These are phyloP conservation scores for Boletus semigastroideus DNA, from an alignment of 1,284 basidiomycete genomes.

Conservation along the genomic window DNA sequence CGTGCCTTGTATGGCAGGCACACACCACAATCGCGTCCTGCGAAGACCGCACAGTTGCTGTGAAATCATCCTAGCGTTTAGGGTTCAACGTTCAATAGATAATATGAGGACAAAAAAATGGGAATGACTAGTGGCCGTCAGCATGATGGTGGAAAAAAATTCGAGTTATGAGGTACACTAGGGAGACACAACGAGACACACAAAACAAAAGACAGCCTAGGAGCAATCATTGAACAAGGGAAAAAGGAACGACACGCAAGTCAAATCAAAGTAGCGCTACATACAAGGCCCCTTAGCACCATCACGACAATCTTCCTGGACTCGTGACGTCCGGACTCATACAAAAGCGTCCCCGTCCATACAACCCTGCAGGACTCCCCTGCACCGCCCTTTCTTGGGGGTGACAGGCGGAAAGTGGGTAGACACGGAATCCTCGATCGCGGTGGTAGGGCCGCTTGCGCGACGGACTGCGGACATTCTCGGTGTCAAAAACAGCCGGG, in stretches of 20 bases:
- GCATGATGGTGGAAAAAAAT: not conserved
- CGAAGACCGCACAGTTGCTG: too few relatives aligned
- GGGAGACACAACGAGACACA: slow-evolving; percentile 10
- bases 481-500: slow-evolving; percentile 37
- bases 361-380: slow-evolving; percentile 61
- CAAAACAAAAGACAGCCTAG: slow-evolving; percentile 3
- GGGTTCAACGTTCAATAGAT: too few relatives aligned
- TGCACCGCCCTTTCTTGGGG: slow-evolving; percentile 46
- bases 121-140: not conserved
- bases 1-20: too few relatives aligned
- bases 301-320: slow-evolving; percentile 48
- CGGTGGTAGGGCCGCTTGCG: slow-evolving; percentile 43
- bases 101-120: not conserved
- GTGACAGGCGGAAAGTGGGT: slow-evolving; percentile 50
- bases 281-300: slow-evolving; percentile 38
- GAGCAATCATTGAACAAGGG: not conserved
- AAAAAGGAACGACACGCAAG: not conserved
- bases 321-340: slow-evolving; percentile 54
- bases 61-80: too few relatives aligned
- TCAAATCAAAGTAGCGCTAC: not conserved
- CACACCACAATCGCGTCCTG: too few relatives aligned
- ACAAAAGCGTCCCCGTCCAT: slow-evolving; percentile 52
- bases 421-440: slow-evolving; percentile 26
- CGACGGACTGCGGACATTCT: slow-evolving; percentile 53
- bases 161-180: slow-evolving; percentile 13